Evolutionary conservation across 2,329 filamentous ascomycete species (phyloP), one percentile per base, ranked within the genome.

Genomic region (Sclerotinia minor): DNA sequence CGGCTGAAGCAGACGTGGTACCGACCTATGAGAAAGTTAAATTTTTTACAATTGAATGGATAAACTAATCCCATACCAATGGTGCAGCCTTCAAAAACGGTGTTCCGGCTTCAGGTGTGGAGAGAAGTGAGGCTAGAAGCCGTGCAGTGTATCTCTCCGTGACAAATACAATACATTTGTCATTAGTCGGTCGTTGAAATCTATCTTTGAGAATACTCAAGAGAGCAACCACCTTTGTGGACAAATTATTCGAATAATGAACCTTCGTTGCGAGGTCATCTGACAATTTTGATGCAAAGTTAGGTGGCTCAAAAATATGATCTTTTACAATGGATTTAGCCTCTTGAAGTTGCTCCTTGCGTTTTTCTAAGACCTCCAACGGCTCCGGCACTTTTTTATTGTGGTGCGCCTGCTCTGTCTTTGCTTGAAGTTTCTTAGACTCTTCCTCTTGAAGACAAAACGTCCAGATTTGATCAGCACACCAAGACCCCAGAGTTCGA

Each of bases 101-200:
- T 5, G 89, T 84, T 1, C 81, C 80, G 67, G 92, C 81, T 1
- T 78, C 76, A 0, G 81, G 74, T 24, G 85, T 82, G 49, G 78
- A 78, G 70, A 96, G 89, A 0, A 96, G 80, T 54, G 90, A 87
- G 1, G 85, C 81, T 1, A 99, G 80, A 21, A 96, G 78, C 24
- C 87, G 85, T 0, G 94, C 94, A 0, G 92, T 94, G 71, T 90
- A 87, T 52, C 93, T 84, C 76, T 90, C 85, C 69, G 92, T 84
- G 0, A 96, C 92, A 77, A 99, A 98, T 0, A 98, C 86, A 67
- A 99, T 96, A 75, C 92, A 96, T 69, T 89, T 88, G 38, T 84
- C 81, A 8, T 87, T 82, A 1, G 82, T 83, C 3, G 81, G 79
- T 2, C 82, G 78, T 44, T 84, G 79, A 73, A 93, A 97, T 61